Conservation (phyloP, 768 basidiomycete species). For the Hortiboletus campestris region DNA sequence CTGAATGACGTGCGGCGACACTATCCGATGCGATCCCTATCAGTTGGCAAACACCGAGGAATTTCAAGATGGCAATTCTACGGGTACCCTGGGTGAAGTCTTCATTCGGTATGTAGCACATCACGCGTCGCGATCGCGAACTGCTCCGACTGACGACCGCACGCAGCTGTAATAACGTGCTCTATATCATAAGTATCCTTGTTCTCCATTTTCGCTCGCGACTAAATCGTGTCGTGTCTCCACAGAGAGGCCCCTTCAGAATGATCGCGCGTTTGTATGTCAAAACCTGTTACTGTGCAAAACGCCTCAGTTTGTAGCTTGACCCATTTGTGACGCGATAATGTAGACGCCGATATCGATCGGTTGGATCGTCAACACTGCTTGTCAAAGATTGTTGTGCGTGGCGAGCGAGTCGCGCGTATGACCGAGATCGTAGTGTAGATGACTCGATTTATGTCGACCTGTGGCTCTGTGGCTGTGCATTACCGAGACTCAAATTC, state of each 20-base stretch:
- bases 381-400: no score
- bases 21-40: neutral
- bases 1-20: neutral
- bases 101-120: conserved; percentile 81
- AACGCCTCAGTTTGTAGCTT: conserved; percentile 10
- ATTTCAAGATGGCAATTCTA: conserved; percentile 93
- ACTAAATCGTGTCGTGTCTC: conserved; percentile 26
- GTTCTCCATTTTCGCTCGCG: neutral
- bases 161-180: conserved; percentile 87
- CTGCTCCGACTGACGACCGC: conserved; percentile 9
- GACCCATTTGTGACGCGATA: conserved; percentile 2
- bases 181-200: conserved; percentile 83
- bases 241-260: conserved; percentile 76
- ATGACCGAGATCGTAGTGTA: neutral
- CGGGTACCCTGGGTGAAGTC: conserved; percentile 96
- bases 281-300: conserved; percentile 1
- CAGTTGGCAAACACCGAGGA: conserved; percentile 99
- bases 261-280: conserved; percentile 17
- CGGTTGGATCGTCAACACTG: neutral
- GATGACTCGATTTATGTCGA: neutral
- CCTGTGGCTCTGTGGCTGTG: conserved; percentile 6
- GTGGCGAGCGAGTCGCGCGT: no score
- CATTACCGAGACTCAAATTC: neutral
- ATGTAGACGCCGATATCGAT: conserved; percentile 1
- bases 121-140: neutral